These are phyloP conservation scores for Trichoderma arundinaceum DNA, from an alignment of 2,329 filamentous ascomycete genomes.

Conservation along the genomic window DNA sequence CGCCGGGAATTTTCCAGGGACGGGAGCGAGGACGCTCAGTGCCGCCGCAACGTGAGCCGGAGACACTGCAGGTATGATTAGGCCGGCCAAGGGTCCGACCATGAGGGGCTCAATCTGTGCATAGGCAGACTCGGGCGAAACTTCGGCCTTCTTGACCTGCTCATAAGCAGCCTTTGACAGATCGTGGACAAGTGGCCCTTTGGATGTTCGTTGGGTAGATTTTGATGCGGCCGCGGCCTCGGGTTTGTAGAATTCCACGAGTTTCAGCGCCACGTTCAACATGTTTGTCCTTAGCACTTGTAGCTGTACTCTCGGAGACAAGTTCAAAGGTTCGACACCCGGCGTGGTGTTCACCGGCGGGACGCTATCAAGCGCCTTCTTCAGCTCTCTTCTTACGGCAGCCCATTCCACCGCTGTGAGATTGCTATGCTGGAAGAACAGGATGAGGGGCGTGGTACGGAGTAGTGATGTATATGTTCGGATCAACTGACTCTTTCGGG, in stretches of 20 bases:
- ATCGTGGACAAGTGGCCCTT: conserved; percentile 54
- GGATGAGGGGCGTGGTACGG: conserved; percentile 80
- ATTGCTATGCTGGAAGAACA: conserved; percentile 79
- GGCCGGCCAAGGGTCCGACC: conserved; percentile 77
- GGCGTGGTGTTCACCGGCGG: conserved; percentile 40
- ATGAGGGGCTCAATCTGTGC: conserved; percentile 75
- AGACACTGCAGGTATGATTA: conserved; percentile 82
- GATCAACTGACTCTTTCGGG: conserved; percentile 86
- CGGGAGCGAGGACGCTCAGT: conserved; percentile 77
- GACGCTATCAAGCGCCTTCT: conserved; percentile 52
- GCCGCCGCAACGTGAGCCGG: conserved; percentile 84
- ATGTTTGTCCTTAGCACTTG: conserved; percentile 90
- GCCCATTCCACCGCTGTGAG: conserved; percentile 69
- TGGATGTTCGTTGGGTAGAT: conserved; percentile 40
- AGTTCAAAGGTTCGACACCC: conserved; percentile 46
- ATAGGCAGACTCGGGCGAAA: conserved; percentile 51
- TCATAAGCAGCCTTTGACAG: conserved; percentile 60
- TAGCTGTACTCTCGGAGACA: conserved; percentile 71
- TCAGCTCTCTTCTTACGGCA: conserved; percentile 52
- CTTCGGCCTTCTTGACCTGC: conserved; percentile 48
- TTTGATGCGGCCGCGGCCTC: conserved; percentile 46
- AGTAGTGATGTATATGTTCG: conserved; percentile 88
- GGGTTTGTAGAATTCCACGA: conserved; percentile 81
- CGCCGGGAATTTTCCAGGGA: conserved; percentile 73
- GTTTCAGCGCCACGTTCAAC: conserved; percentile 80